phyloP scores from a whole-genome alignment of 1,284 basidiomycete species.

The Thelephora terrestris region DNA sequence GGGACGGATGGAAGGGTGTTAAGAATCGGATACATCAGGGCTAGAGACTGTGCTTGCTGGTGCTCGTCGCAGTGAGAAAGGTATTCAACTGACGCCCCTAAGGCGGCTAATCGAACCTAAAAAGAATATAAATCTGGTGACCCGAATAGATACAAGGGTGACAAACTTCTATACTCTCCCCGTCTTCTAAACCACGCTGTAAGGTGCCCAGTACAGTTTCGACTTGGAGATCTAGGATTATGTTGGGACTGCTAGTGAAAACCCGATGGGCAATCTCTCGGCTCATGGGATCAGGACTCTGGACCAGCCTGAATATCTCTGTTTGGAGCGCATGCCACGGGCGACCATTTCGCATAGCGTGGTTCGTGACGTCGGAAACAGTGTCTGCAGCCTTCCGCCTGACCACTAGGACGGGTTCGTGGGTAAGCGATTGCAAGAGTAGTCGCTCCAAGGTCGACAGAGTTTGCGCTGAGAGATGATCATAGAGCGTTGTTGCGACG shows the following conservation, averaged over 20 bases:
- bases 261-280: constrained; percentile 54
- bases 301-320: constrained; percentile 56
- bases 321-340: constrained; percentile 73
- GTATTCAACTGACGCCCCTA: constrained; percentile 55
- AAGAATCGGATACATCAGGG: constrained; percentile 56
- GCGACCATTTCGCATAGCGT: constrained; percentile 58
- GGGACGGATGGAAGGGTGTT: constrained; percentile 51
- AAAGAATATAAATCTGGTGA: neutral
- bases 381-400: constrained; percentile 66
- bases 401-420: constrained; percentile 46
- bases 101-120: constrained; percentile 49
- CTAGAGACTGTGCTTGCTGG: constrained; percentile 46
- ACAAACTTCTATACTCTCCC: constrained; percentile 49
- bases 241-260: constrained; percentile 58
- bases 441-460: constrained; percentile 59
- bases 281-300: constrained; percentile 28
- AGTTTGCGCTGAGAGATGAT: constrained; percentile 57
- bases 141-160: neutral
- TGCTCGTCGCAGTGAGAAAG: constrained; percentile 43
- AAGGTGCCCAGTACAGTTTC: constrained; percentile 55
- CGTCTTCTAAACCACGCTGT: constrained; percentile 53
- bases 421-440: constrained; percentile 53
- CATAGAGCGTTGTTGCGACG: constrained; percentile 48
- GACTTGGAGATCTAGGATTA: constrained; percentile 62
- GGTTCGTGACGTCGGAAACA: constrained; percentile 60